phyloP scores from a whole-genome alignment of 2,329 filamentous ascomycete species.

The Nothophoma quercina region DNA sequence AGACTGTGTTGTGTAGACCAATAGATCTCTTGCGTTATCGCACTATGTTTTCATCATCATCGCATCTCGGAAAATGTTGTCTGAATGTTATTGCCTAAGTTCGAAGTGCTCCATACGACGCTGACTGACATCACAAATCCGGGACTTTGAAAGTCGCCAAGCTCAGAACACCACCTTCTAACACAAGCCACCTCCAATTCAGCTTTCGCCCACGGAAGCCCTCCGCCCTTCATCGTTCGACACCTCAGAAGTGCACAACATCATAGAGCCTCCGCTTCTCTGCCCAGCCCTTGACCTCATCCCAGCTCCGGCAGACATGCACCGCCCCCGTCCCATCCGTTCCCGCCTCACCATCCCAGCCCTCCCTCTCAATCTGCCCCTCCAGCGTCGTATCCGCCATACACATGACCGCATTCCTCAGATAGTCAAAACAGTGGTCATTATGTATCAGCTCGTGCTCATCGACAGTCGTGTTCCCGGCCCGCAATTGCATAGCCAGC shows the following conservation, averaged over 20 bases:
- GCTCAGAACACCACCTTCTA: too few species aligned
- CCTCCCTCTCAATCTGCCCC: conserved; percentile 22
- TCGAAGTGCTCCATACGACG: too few species aligned
- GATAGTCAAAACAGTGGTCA: conserved; percentile 41
- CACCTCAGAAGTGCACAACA: conserved; percentile 5
- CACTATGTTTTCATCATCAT: too few species aligned
- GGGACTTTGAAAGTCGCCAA: too few species aligned
- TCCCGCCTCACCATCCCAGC: conserved; percentile 9
- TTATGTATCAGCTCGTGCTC: conserved; percentile 33
- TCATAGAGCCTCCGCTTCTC: conserved; percentile 12
- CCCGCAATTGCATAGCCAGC: conserved; percentile 26
- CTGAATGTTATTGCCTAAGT: too few species aligned
- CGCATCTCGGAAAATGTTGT: too few species aligned
- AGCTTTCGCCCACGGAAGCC: background rate
- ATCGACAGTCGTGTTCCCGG: conserved; percentile 20
- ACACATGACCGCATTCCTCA: conserved; percentile 37
- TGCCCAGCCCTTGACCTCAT: conserved; percentile 24
- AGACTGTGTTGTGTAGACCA: too few species aligned
- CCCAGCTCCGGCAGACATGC: conserved; percentile 30
- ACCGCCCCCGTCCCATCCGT: conserved; percentile 30
- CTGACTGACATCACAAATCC: too few species aligned
- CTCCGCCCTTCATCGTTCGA: background rate
- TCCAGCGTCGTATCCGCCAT: conserved; percentile 36
- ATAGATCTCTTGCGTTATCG: too few species aligned
- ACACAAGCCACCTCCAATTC: too few species aligned